A percentile compares a stretch with the other conserved stretches of the same genome.
Conservation (phyloP, 2,329 filamentous ascomycete species). For the Aspergillus sp. region DNA sequence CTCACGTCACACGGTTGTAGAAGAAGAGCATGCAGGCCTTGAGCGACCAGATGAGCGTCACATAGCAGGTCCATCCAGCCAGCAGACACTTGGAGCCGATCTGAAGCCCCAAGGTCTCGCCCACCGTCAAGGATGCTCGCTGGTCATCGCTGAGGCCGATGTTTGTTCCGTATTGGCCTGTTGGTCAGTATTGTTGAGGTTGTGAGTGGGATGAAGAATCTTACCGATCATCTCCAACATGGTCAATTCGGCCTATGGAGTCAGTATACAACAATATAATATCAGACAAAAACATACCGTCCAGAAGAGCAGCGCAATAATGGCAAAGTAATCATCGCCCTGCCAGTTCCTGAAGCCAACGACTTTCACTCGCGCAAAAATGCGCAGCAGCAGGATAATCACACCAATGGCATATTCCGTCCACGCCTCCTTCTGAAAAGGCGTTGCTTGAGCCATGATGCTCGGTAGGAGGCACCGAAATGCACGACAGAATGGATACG, state of each 20-base stretch:
- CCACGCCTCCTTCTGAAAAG: slow-evolving; percentile 43
- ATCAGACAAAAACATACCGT: too few species aligned
- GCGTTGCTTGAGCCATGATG: slow-evolving; percentile 16
- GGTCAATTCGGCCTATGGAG: slow-evolving; percentile 9
- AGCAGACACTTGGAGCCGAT: slow-evolving; percentile 31
- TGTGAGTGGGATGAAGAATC: neutral
- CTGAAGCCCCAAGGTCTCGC: slow-evolving; percentile 22
- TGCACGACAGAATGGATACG: too few species aligned
- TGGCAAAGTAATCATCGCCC: slow-evolving; percentile 41
- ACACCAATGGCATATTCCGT: slow-evolving; percentile 39
- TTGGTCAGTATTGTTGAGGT: slow-evolving; percentile 1
- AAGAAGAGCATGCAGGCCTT: slow-evolving; percentile 43
- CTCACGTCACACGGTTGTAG: slow-evolving; percentile 41
- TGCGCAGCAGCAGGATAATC: slow-evolving; percentile 33
- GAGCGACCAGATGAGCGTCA: slow-evolving; percentile 39
- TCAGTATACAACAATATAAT: too few species aligned
- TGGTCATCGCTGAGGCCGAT: slow-evolving; percentile 31
- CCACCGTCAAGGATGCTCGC: slow-evolving; percentile 23
- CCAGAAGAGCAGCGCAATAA: slow-evolving; percentile 34
- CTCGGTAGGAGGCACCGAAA: too few species aligned
- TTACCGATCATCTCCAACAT: slow-evolving; percentile 19
- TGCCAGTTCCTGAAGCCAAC: slow-evolving; percentile 37
- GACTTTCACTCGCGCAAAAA: slow-evolving; percentile 34
- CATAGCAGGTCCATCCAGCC: slow-evolving; percentile 40
- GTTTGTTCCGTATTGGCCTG: slow-evolving; percentile 37